phyloP scores from a whole-genome alignment of 1,139 yeast genomes.

The Protomyces macrosporus region DNA sequence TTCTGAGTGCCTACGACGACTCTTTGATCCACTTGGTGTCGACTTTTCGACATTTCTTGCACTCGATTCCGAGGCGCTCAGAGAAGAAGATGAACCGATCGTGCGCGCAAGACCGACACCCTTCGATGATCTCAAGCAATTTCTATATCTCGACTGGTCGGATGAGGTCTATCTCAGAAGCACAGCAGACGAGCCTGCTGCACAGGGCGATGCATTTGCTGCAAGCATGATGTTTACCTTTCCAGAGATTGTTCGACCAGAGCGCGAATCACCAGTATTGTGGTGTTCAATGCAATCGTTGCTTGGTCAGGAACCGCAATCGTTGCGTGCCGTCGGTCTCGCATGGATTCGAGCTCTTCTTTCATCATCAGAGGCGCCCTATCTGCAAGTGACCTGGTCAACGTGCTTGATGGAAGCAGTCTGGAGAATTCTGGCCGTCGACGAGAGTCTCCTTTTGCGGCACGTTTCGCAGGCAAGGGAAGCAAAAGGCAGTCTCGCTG shows the following conservation, averaged over 20 bases:
- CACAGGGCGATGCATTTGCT: neutral
- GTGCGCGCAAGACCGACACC: neutral
- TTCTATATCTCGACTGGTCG: slow-evolving; percentile 13
- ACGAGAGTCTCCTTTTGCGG: neutral
- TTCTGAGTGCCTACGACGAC: slow-evolving; percentile 1
- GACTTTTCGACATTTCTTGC: neutral
- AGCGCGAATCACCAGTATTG: neutral
- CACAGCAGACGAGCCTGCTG: neutral
- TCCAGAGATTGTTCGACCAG: neutral
- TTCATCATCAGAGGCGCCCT: neutral
- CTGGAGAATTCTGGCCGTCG: neutral
- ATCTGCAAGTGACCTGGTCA: slow-evolving; percentile 9
- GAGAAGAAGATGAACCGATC: neutral
- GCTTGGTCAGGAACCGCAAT: neutral
- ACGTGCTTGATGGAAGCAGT: neutral
- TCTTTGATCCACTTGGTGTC: neutral
- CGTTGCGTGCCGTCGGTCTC: neutral
- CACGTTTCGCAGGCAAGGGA: neutral
- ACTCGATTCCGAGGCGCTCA: neutral
- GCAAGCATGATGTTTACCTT: slow-evolving; percentile 9
- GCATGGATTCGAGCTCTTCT: neutral
- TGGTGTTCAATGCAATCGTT: neutral
- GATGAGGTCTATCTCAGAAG: slow-evolving; percentile 3
- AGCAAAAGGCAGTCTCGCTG: neutral
- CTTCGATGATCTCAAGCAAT: neutral